Conservation (phyloP, 179 eudicot species). For the Silene vulgaris region DNA sequence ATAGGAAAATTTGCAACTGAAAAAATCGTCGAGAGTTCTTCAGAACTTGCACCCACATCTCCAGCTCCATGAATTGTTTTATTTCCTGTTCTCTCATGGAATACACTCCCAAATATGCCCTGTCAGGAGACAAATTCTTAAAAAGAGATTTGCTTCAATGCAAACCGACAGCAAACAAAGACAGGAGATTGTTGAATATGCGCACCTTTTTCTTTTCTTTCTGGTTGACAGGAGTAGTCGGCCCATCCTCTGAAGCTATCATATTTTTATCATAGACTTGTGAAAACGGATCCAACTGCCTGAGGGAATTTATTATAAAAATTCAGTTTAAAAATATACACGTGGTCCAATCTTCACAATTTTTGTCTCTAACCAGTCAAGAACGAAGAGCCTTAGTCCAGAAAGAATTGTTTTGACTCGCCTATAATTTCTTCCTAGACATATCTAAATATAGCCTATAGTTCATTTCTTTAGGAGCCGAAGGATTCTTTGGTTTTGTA, state of each 20-base stretch:
- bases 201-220: constrained; percentile 95
- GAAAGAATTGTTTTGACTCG: not conserved
- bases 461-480: not conserved
- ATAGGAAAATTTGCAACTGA: constrained; percentile 59
- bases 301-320: constrained; percentile 20
- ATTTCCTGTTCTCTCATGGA: constrained; percentile 56
- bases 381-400: constrained; percentile 4
- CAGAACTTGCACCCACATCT: constrained; percentile 43
- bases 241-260: constrained; percentile 34
- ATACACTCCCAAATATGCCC: constrained; percentile 77
- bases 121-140: constrained; percentile 18
- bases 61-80: constrained; percentile 46
- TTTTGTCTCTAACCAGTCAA: not conserved
- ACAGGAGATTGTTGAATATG: constrained; percentile 4
- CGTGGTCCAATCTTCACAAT: not conserved
- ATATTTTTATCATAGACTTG: constrained; percentile 55
- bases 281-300: constrained; percentile 56
- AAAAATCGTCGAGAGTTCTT: constrained; percentile 56
- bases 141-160: constrained; percentile 8
- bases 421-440: not conserved
- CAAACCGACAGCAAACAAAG: not conserved
- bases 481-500: not conserved
- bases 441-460: not conserved
- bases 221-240: constrained; percentile 36
- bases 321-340: not conserved